Evolutionary conservation across 164 flowering plant genomes (phyloP).

Genomic region (Tetracentron sinense): DNA sequence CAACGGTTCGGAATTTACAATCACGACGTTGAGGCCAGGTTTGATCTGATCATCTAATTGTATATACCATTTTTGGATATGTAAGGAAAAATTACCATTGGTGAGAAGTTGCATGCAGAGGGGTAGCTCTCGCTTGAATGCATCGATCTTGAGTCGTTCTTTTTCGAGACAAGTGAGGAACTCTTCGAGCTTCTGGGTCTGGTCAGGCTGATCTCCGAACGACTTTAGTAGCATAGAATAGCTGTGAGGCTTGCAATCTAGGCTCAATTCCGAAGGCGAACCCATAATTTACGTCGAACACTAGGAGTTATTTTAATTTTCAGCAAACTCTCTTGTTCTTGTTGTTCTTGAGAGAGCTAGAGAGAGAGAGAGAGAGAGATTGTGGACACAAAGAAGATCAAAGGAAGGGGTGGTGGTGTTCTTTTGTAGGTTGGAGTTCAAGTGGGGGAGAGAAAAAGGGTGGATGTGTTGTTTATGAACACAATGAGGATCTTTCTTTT

Average conservation of each 20-base stretch:
- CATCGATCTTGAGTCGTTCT: constrained; percentile 83
- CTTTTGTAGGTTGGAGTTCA: too few relatives aligned
- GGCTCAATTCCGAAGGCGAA: constrained; percentile 64
- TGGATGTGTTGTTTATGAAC: constrained; percentile 55
- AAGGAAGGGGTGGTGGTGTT: too few relatives aligned
- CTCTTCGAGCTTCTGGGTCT: constrained; percentile 68
- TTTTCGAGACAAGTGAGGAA: constrained; percentile 69
- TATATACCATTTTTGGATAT: not conserved
- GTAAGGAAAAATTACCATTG: constrained; percentile 43
- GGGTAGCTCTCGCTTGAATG: constrained; percentile 87
- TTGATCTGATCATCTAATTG: too few relatives aligned
- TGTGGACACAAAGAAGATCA: too few relatives aligned
- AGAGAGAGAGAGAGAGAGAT: too few relatives aligned
- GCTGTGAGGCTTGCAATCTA: constrained; percentile 68
- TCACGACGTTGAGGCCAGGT: too few relatives aligned
- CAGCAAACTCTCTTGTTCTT: not conserved
- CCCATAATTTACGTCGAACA: too few relatives aligned
- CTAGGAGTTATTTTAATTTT: not conserved
- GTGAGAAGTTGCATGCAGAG: constrained; percentile 89
- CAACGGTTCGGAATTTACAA: too few relatives aligned
- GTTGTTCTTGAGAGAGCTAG: too few relatives aligned
- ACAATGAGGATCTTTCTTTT: constrained; percentile 76
- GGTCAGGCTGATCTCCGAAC: constrained; percentile 57
- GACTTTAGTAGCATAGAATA: constrained; percentile 71
- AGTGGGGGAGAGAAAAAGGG: constrained; percentile 23